Conservation (phyloP, 2,329 filamentous ascomycete species). For the Paecilomyces variotii region DNA sequence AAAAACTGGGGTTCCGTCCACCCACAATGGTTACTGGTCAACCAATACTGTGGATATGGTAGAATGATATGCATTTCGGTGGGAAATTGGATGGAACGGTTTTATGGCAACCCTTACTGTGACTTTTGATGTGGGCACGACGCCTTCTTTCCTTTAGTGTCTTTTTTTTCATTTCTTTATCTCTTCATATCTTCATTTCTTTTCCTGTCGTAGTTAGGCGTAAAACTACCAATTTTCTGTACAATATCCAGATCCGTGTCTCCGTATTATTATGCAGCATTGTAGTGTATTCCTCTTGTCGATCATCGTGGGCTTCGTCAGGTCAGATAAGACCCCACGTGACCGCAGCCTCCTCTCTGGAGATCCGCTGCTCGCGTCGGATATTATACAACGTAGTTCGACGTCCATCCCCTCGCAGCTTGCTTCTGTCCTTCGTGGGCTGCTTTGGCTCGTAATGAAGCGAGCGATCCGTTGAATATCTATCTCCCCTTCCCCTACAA, state of each 20-base stretch:
- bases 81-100: background rate
- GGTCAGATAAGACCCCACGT: background rate
- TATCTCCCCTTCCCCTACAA: slow-evolving; percentile 19
- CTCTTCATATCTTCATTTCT: background rate
- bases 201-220: background rate
- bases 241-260: background rate
- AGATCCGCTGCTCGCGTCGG: background rate
- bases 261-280: background rate
- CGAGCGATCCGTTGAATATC: slow-evolving; percentile 1
- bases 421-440: background rate
- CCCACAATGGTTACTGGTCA: background rate
- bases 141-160: slow-evolving; percentile 1
- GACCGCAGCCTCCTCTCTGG: background rate
- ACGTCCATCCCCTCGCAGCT: background rate
- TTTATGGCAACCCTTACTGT: slow-evolving; percentile 3
- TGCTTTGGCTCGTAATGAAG: background rate
- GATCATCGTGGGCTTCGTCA: background rate
- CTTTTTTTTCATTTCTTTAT: background rate
- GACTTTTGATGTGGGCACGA: slow-evolving; percentile 7
- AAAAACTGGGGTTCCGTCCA: background rate
- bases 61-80: background rate
- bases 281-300: background rate
- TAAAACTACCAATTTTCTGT: background rate
- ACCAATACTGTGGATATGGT: background rate
- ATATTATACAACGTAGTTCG: background rate